These are phyloP conservation scores for Metarhizium album DNA, from an alignment of 2,329 filamentous ascomycete genomes.

Conservation along the genomic window DNA sequence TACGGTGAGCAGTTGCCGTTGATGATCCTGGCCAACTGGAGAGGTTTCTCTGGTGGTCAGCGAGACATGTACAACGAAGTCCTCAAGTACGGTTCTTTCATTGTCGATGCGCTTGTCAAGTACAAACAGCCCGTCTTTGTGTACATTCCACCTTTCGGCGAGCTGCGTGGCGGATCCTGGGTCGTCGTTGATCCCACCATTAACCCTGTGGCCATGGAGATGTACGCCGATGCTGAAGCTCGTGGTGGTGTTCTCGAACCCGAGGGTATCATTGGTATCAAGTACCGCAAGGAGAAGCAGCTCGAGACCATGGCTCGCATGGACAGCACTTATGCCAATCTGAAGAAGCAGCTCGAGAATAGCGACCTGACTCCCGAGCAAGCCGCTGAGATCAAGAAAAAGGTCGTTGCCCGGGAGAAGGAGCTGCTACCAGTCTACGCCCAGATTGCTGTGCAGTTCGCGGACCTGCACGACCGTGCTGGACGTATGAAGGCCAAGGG, in stretches of 20 bases:
- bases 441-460: slow-evolving; percentile 94
- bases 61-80: slow-evolving; percentile 99
- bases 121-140: slow-evolving; percentile 98
- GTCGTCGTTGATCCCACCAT: slow-evolving; percentile 98
- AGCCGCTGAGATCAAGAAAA: slow-evolving; percentile 65
- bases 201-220: slow-evolving; percentile 94
- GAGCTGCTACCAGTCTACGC: slow-evolving; percentile 83
- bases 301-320: slow-evolving; percentile 94
- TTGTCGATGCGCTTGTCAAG: slow-evolving; percentile 95
- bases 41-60: slow-evolving; percentile 99
- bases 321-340: slow-evolving; percentile 69
- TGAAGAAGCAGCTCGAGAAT: slow-evolving; percentile 66
- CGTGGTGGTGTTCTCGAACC: slow-evolving; percentile 96
- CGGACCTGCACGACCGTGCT: slow-evolving; percentile 91
- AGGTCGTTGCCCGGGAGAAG: slow-evolving; percentile 80
- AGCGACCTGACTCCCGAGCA: slow-evolving; percentile 58
- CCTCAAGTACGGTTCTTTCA: slow-evolving; percentile 98
- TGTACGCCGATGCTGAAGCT: slow-evolving; percentile 94
- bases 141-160: slow-evolving; percentile 93
- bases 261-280: slow-evolving; percentile 97
- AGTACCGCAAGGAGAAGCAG: slow-evolving; percentile 95
- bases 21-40: slow-evolving; percentile 99
- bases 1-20: slow-evolving; percentile 93
- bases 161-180: slow-evolving; percentile 98
- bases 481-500: slow-evolving; percentile 98